Percentiles rank a stretch among this genome's conserved stretches.
Conservation (phyloP, 140 eudicot species). For the Ambrosia hybrid region DNA sequence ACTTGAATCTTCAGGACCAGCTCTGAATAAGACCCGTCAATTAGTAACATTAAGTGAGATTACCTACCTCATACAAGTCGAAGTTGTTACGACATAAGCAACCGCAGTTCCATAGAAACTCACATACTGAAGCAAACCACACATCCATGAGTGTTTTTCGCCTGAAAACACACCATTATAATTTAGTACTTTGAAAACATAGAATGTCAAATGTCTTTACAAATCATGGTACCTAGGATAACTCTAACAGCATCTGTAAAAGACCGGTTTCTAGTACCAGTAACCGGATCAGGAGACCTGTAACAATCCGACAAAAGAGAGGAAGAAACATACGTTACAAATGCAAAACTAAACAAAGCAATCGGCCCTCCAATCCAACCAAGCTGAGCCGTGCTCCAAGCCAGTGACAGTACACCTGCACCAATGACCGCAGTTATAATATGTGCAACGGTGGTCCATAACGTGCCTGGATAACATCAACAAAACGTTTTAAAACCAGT, state of each 20-base stretch:
- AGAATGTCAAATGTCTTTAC: neutral
- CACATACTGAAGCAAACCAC: constrained; percentile 45
- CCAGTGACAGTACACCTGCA: constrained; percentile 72
- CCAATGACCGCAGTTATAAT: constrained; percentile 83
- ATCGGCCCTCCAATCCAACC: constrained; percentile 78
- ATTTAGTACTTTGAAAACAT: neutral
- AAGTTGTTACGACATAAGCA: constrained; percentile 52
- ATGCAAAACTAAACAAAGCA: constrained; percentile 47
- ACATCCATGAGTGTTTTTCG: constrained; percentile 41
- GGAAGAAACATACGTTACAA: constrained; percentile 44
- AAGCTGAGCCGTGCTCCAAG: constrained; percentile 78
- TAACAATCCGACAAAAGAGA: constrained; percentile 56
- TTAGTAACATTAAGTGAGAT: neutral
- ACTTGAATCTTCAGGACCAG: too few relatives aligned
- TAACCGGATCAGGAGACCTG: constrained; percentile 61
- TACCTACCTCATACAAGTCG: constrained; percentile 50
- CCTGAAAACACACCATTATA: neutral
- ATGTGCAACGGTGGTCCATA: constrained; percentile 70
- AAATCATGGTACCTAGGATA: constrained; percentile 37
- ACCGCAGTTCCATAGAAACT: constrained; percentile 42
- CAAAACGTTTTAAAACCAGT: neutral
- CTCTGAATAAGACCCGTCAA: neutral
- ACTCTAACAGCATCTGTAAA: constrained; percentile 47
- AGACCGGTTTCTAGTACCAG: constrained; percentile 48
- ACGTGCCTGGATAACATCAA: constrained; percentile 38